A percentile compares a stretch with the other conserved stretches of the same genome.
These are phyloP conservation scores for Boletus sensibilis DNA, from an alignment of 768 basidiomycete species.

Conservation along the genomic window DNA sequence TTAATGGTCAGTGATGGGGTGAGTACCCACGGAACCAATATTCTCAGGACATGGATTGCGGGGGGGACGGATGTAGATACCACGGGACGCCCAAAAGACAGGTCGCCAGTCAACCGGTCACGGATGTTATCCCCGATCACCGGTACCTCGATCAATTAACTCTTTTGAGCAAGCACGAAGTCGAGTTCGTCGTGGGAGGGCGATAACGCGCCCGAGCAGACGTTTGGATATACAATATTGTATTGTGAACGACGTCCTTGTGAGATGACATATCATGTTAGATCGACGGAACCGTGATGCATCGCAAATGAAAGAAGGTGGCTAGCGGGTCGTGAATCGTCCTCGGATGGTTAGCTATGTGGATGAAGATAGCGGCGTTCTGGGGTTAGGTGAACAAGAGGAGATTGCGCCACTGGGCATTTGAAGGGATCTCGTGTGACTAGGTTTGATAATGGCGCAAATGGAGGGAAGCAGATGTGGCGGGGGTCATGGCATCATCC, in stretches of 20 bases:
- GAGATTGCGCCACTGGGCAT: neutral
- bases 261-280: neutral
- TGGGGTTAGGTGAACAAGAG: neutral
- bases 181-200: neutral
- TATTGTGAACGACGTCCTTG: neutral
- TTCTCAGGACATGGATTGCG: no score
- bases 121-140: neutral
- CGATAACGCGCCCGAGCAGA: neutral
- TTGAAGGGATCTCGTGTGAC: neutral
- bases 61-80: neutral
- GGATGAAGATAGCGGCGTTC: neutral
- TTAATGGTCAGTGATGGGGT: no score
- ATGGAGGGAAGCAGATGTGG: neutral
- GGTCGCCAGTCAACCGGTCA: neutral
- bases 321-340: neutral
- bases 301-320: neutral
- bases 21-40: neutral
- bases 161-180: neutral
- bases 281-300: neutral
- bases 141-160: neutral
- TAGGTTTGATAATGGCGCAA: conserved; percentile 11
- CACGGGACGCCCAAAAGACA: neutral
- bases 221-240: neutral
- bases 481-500: neutral
- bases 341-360: neutral